Evolutionary conservation across 495 filamentous ascomycete species (phyloP).

Genomic region (Hypomontagnella monticulosa): DNA sequence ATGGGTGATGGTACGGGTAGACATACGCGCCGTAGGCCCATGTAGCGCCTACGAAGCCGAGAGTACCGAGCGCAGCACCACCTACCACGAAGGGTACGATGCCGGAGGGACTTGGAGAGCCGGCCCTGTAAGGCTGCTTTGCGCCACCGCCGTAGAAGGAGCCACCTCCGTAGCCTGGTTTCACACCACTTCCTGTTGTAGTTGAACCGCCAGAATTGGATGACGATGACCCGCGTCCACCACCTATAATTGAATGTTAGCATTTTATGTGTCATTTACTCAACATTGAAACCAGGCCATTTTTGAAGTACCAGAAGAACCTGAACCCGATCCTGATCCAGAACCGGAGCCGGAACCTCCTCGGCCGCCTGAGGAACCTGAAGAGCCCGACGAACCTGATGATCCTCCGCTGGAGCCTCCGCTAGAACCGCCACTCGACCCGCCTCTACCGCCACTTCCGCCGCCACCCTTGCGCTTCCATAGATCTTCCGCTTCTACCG

Average conservation of each 20-base stretch:
- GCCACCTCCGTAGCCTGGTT: slow-evolving; percentile 70
- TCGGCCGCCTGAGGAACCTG: slow-evolving; percentile 27
- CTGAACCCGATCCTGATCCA: not conserved
- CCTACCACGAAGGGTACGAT: slow-evolving; percentile 65
- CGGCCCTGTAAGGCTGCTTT: slow-evolving; percentile 71
- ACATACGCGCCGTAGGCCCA: slow-evolving; percentile 73
- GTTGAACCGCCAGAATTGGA: slow-evolving; percentile 72
- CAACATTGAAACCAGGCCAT: too few species aligned
- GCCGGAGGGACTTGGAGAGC: slow-evolving; percentile 67
- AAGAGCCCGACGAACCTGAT: slow-evolving; percentile 34
- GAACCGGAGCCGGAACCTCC: slow-evolving; percentile 12
- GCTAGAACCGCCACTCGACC: slow-evolving; percentile 49
- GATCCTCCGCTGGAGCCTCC: slow-evolving; percentile 43
- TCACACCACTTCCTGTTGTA: slow-evolving; percentile 69
- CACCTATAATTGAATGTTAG: too few species aligned
- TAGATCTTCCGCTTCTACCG: slow-evolving; percentile 49
- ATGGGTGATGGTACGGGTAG: slow-evolving; percentile 72
- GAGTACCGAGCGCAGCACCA: slow-evolving; percentile 61
- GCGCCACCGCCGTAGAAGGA: slow-evolving; percentile 84
- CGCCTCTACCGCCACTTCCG: slow-evolving; percentile 61
- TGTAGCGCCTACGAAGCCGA: slow-evolving; percentile 66
- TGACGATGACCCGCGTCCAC: slow-evolving; percentile 31
- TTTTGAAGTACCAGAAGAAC: not conserved
- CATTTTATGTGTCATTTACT: too few species aligned
- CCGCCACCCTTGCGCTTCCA: slow-evolving; percentile 68